Evolutionary conservation across 371 early-diverging fungal genomes (phyloP).

Genomic region (Rozella allomycis): DNA sequence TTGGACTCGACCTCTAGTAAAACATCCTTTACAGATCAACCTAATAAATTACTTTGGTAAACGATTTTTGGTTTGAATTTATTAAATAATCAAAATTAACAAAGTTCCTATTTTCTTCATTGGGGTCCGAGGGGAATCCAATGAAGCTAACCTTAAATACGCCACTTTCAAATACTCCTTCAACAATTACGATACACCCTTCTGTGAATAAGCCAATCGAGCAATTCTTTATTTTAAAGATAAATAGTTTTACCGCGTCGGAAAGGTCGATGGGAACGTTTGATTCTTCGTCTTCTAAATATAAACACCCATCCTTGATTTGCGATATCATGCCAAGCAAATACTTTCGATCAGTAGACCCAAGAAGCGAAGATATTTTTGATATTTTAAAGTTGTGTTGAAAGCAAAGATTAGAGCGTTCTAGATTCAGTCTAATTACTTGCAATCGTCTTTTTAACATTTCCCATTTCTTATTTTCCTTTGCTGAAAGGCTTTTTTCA

Average conservation of each 20-base stretch:
- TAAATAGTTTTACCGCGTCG: constrained; percentile 2
- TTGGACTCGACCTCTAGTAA: constrained; percentile 20
- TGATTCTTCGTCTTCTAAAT: constrained; percentile 62
- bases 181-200: constrained; percentile 55
- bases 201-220: constrained; percentile 55
- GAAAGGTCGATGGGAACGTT: constrained; percentile 42
- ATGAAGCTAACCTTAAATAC: constrained; percentile 41
- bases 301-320: constrained; percentile 50
- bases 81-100: not conserved
- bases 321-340: constrained; percentile 68
- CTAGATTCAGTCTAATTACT: not conserved
- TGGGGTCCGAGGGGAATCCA: constrained; percentile 52
- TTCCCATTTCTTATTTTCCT: too few relatives aligned
- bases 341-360: constrained; percentile 43
- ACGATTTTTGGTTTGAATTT: not conserved
- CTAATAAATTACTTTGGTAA: not conserved
- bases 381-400: constrained; percentile 16
- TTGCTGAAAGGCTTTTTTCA: too few relatives aligned
- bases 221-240: constrained; percentile 10
- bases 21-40: too few relatives aligned
- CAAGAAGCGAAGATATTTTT: constrained; percentile 55
- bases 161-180: constrained; percentile 45
- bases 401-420: constrained; percentile 1
- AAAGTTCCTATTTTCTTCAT: constrained; percentile 21
- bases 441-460: too few relatives aligned